phyloP scores from a whole-genome alignment of 2,329 filamentous ascomycete genomes.

The Diplodia mutila region DNA sequence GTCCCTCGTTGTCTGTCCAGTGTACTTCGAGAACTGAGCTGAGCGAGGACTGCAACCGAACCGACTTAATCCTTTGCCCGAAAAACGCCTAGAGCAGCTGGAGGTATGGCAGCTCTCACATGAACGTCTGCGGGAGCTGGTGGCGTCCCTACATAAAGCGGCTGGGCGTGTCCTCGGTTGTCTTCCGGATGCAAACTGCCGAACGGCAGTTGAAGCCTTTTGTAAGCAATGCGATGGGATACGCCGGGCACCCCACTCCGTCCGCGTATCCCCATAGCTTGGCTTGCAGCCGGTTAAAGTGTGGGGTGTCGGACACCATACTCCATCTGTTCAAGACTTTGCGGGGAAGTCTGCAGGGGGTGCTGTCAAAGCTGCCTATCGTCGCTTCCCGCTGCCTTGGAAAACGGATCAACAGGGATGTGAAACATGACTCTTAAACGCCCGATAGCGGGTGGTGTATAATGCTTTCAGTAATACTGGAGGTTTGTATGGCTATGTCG shows the following conservation, averaged over 20 bases:
- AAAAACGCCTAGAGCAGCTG: not conserved
- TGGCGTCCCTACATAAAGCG: conserved; percentile 4
- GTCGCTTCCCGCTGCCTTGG: not conserved
- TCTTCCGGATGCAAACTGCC: conserved; percentile 13
- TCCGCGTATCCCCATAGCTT: not conserved
- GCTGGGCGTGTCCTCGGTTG: not conserved
- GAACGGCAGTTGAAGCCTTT: conserved; percentile 10
- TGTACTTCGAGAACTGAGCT: not conserved
- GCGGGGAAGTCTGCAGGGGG: conserved; percentile 16
- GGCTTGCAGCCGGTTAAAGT: conserved; percentile 13
- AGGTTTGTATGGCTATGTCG: not conserved
- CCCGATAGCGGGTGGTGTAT: not conserved
- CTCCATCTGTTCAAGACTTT: not conserved
- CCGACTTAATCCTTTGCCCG: not conserved
- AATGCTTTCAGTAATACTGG: not conserved
- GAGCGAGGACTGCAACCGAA: not conserved
- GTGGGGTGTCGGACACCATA: conserved; percentile 17
- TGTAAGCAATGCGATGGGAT: not conserved
- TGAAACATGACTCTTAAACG: not conserved
- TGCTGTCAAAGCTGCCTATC: not conserved
- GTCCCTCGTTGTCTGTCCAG: not conserved
- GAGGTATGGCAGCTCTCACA: conserved; percentile 4
- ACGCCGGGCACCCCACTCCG: not conserved
- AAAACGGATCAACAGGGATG: not conserved
- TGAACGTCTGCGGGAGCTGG: not conserved